Conservation (phyloP, 345 rosid species). For the Citrus mangshanensis region DNA sequence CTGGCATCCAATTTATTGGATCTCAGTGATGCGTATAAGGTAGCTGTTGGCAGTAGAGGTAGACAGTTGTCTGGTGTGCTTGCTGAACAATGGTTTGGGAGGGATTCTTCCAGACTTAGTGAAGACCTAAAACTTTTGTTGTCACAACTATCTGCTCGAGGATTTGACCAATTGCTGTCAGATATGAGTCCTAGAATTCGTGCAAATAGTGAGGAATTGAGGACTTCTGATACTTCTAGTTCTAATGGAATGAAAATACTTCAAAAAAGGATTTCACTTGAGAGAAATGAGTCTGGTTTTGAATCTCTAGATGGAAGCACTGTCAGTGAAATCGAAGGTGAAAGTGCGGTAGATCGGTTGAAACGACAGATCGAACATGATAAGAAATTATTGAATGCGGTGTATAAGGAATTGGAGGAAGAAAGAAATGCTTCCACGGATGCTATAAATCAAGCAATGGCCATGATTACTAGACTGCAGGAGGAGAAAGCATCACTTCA, state of each 20-base stretch:
- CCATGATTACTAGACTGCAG: constrained; percentile 94
- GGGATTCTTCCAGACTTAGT: constrained; percentile 67
- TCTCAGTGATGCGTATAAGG: constrained; percentile 82
- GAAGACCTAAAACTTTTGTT: constrained; percentile 69
- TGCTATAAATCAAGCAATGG: constrained; percentile 95
- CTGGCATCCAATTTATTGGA: constrained; percentile 46
- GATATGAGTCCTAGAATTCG: constrained; percentile 64
- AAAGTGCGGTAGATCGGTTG: constrained; percentile 63
- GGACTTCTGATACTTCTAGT: constrained; percentile 38
- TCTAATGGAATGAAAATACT: constrained; percentile 49
- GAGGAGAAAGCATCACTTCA: constrained; percentile 90
- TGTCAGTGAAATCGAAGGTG: constrained; percentile 91
- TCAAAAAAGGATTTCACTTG: constrained; percentile 68
- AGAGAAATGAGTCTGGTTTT: constrained; percentile 80
- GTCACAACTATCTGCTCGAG: constrained; percentile 77
- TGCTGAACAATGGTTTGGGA: constrained; percentile 62
- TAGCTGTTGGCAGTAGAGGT: constrained; percentile 56
- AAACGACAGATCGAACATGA: constrained; percentile 87
- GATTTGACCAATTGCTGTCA: constrained; percentile 46
- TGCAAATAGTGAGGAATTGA: constrained; percentile 46
- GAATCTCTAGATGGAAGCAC: constrained; percentile 70
- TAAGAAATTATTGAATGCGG: constrained; percentile 45
- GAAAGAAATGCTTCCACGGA: constrained; percentile 88
- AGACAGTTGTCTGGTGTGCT: constrained; percentile 53
- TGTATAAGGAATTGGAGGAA: constrained; percentile 87